These are phyloP conservation scores for Neurospora cerealis DNA, from an alignment of 495 filamentous ascomycete genomes.

Conservation along the genomic window DNA sequence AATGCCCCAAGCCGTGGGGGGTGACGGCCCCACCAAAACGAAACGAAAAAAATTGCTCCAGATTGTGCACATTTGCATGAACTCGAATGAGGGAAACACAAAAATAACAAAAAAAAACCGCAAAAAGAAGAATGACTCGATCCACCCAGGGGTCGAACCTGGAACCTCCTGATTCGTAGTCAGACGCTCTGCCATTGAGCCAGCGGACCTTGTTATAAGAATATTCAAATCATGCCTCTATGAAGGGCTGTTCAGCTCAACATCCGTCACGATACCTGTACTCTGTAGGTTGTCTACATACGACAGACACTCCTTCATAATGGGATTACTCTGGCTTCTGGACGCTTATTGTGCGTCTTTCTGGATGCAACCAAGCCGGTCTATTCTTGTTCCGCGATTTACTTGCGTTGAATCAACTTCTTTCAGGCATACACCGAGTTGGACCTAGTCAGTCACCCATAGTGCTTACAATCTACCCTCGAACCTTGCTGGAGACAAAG, in stretches of 20 bases:
- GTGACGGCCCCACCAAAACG: not conserved
- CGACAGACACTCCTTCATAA: not conserved
- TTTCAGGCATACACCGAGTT: no score
- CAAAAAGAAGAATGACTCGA: not conserved
- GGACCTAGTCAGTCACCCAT: no score
- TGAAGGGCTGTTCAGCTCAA: not conserved
- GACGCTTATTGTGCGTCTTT: not conserved
- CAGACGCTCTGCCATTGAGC: not conserved
- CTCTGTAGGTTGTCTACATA: not conserved
- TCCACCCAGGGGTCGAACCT: not conserved
- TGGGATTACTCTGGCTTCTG: not conserved
- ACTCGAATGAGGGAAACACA: no score
- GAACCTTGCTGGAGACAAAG: no score
- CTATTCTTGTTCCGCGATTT: not conserved
- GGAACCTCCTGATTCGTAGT: not conserved
- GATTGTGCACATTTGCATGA: no score
- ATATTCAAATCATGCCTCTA: not conserved
- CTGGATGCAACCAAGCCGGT: not conserved
- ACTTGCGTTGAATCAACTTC: no score
- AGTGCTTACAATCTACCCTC: no score
- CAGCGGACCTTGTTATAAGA: not conserved
- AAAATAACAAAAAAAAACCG: no score
- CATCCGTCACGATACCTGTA: not conserved
- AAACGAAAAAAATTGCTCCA: no score
- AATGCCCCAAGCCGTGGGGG: no score